Conservation (phyloP, 2,329 filamentous ascomycete species). For the Ilyonectria mors-panacis region DNA sequence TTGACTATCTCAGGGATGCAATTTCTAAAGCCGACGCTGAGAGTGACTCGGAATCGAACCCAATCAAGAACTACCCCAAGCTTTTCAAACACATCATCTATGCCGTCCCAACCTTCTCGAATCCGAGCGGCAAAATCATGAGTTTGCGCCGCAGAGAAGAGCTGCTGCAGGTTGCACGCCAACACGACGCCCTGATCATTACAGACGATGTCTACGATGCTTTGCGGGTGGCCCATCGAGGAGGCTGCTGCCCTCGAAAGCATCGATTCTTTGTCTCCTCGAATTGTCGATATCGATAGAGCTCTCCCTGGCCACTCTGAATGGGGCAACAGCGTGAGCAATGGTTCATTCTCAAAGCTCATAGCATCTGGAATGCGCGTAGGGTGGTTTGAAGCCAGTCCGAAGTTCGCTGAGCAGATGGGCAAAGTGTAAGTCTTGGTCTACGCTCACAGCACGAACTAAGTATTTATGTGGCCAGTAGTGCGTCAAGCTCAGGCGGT, state of each 20-base stretch:
- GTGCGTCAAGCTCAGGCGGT: conserved; percentile 5
- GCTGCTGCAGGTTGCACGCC: too few relatives aligned
- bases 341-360: conserved; percentile 78
- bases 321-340: conserved; percentile 76
- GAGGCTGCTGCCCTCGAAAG: background rate
- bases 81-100: too few relatives aligned
- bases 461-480: background rate
- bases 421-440: conserved; percentile 13
- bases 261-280: background rate
- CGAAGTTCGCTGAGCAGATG: conserved; percentile 7
- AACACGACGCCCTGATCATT: too few relatives aligned
- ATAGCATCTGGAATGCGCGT: conserved; percentile 73
- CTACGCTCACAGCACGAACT: background rate
- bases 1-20: too few relatives aligned
- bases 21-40: background rate
- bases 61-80: conserved; percentile 55
- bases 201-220: too few relatives aligned
- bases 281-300: conserved; percentile 13
- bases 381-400: conserved; percentile 63
- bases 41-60: background rate
- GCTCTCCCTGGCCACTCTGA: background rate
- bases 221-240: conserved; percentile 67
- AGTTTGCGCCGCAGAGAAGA: too few relatives aligned
- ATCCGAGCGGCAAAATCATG: too few relatives aligned
- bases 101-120: too few relatives aligned